Evolutionary conservation across 1,284 basidiomycete species (phyloP), one percentile per base, ranked within the genome.

Genomic region (Lentinus polychrous): DNA sequence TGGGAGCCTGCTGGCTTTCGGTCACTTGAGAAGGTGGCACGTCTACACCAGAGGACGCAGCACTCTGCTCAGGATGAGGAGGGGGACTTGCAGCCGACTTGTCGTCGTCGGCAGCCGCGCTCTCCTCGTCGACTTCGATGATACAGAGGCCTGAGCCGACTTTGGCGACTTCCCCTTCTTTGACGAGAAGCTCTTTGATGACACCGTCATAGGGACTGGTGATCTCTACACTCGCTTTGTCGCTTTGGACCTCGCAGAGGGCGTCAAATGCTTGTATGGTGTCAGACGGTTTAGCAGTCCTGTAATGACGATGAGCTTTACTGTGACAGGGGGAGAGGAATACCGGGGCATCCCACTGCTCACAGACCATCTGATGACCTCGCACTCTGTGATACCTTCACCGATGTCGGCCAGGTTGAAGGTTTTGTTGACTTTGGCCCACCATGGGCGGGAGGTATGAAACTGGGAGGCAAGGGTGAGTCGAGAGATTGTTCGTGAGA

Each of bases 331-430:
- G 37, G 12, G 55, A 55, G 14, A 36, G 37, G 12, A 55, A 55
- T 61, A 35, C 8, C 34, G 43, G 12, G 22, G 39, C 27, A 38
- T 5, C 10, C 22, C 8, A 22, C 2, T 43, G 37, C 41, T 43
- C 32, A 80, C 83, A 55, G 58, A 86, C 91, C 91, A 94, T 65
- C 84, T 86, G 51, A 94, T 81, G 55, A 94, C 78, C 67, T 94
- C 91, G 58, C 90, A 92, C 65, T 94, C 91, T 31, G 88, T 91
- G 54, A 88, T 89, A 8, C 86, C 94, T 67, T 97, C 94, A 8
- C 94, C 94, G 57, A 96, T 94, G 64, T 97, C 94, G 11, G 92
- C 91, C n/a, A 96, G 80, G 55, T 87, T 90, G 76, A 95, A 96
- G 10, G 73, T 75, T 51, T 83, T 79, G 8, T 81, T 57, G 6